A percentile compares a stretch with the other conserved stretches of the same genome.
These are phyloP conservation scores for Eutrema salsugineum DNA, from an alignment of 441 rosid genomes.

Conservation along the genomic window DNA sequence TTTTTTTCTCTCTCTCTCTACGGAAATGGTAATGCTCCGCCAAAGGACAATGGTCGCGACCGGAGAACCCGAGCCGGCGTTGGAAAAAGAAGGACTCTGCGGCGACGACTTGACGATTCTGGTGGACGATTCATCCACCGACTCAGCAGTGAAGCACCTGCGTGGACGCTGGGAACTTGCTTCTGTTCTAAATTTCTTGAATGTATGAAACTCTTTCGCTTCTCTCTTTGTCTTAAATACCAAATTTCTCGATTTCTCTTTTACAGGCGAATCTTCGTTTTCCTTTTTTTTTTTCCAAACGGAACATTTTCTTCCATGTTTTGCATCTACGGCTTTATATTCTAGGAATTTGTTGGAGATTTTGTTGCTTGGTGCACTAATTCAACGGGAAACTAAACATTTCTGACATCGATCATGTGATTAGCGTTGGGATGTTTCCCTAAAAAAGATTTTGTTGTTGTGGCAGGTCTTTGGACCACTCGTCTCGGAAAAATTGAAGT, in stretches of 20 bases:
- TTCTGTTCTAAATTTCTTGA: constrained; percentile 76
- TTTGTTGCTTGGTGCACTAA: neutral
- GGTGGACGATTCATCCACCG: constrained; percentile 28
- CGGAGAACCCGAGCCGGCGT: neutral
- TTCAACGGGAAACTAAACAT: neutral
- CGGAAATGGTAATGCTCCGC: constrained; percentile 39
- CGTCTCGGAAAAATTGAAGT: constrained; percentile 48
- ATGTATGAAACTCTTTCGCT: constrained; percentile 32
- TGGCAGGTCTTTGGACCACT: constrained; percentile 71
- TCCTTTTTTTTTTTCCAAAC: neutral
- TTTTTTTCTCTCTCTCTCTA: constrained; percentile 9
- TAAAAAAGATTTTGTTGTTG: neutral
- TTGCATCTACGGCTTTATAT: neutral
- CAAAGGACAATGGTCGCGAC: constrained; percentile 19
- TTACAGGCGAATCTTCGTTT: neutral
- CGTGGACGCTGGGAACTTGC: constrained; percentile 94
- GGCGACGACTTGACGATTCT: constrained; percentile 15
- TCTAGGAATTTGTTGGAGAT: neutral
- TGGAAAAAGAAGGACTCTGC: neutral
- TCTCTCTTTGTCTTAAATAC: neutral
- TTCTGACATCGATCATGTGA: neutral
- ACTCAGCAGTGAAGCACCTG: constrained; percentile 44
- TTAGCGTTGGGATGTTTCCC: neutral
- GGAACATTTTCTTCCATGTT: neutral
- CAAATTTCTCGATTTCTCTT: neutral